Conservation (phyloP, 2,329 filamentous ascomycete species). For the Gnomoniopsis sp. region DNA sequence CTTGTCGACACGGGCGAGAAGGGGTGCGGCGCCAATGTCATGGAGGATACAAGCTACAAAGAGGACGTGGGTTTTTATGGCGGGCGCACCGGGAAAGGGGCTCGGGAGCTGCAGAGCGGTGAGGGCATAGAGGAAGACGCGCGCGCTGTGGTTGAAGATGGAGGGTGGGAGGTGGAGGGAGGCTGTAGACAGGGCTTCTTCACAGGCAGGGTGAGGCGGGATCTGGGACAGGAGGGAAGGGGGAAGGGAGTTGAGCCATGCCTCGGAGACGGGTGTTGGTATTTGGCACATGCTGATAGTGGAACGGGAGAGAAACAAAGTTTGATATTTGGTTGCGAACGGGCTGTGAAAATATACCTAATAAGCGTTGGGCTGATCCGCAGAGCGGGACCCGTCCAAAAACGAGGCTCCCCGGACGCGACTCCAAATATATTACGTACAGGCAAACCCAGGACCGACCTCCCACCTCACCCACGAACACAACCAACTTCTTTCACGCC, state of each 20-base stretch:
- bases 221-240: conserved; percentile 16
- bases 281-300: background rate
- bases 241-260: background rate
- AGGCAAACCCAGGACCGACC: background rate
- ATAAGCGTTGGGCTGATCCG: background rate
- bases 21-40: conserved; percentile 31
- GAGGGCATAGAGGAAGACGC: conserved; percentile 23
- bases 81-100: background rate
- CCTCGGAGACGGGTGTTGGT: background rate
- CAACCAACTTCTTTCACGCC: no score
- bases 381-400: background rate
- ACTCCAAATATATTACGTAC: background rate
- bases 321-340: no score
- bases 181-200: conserved; percentile 22
- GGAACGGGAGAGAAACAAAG: background rate
- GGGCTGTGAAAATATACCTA: no score
- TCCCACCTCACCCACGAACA: background rate
- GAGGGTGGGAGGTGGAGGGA: conserved; percentile 21
- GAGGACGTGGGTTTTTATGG: conserved; percentile 21
- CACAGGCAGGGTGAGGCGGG: conserved; percentile 22
- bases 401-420: background rate
- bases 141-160: conserved; percentile 25
- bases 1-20: conserved; percentile 26
- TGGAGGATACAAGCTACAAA: conserved; percentile 34
- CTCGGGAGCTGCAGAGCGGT: conserved; percentile 11